Base-by-base conservation (phyloP, 805 yeast species). In the Suhomyces kilbournensis region DNA sequence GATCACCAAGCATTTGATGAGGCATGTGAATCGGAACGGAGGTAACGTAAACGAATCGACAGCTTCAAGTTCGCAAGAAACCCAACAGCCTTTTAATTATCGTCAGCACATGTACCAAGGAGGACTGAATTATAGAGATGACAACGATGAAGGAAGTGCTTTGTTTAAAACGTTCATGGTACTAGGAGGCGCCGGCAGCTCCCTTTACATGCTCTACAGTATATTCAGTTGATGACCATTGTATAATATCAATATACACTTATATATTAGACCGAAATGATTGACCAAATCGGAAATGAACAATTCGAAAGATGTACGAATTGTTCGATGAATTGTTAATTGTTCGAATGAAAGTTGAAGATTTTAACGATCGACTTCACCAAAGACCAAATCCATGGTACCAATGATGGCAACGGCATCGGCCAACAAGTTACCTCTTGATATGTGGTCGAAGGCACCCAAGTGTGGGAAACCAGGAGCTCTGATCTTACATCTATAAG, bases 381-480 rank as follows among this genome's bases (percentile, higher is more conserved):
- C 96, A 67, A 90, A 90, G 70, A 90, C 96, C 71, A 90, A 82
- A 77, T 90, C 96, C 96, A 90, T 89, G 55, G 96, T 90, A 76
- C 96, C 96, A 65, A 90, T 88, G 66, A 90, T 90, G 50, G 96
- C 96, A 52, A 90, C 96, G 23, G 94, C 93, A 73, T 90, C 96
- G 53, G 96, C 94, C 68, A 90, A 77, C 74, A 86, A 85, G 71
- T 88, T 88, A 63, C 94, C 93, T 71, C 94, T 84, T 32, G 94
- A 78, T 60, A 90, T 83, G 68, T 86, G 91, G 71, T 90, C 96
- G 63, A 90, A 88, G 9, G 94, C 96, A 59, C 86, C 94, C 67
- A 90, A 78, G 73, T 89, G 96, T 38, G 96, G 91, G 68, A 90
- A 90, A 44, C 96, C 96, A 46, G 96, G 96, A n/a, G 96, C 91